Base-by-base conservation (phyloP, 306 rosid genomes). In the Gillenia trifoliata region DNA sequence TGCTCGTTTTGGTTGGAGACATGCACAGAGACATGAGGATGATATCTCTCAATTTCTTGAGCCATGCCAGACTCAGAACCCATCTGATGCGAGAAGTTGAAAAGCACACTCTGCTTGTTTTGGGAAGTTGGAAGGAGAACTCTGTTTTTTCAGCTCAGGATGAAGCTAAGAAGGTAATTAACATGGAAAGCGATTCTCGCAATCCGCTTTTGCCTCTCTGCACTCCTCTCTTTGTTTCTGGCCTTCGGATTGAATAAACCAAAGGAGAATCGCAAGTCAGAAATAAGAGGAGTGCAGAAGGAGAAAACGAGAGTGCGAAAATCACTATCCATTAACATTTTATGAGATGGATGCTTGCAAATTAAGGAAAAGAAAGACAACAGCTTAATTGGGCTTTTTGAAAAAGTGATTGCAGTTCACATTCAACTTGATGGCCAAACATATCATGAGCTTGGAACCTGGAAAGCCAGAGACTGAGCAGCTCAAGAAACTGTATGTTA, bases 1-100 rank as follows among this genome's bases (percentile, higher is more conserved):
- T 95, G 99, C 64, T 95, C 83, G 99, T 95, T n/a, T 56, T 92
- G 3, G 99, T 92, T 13, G 99, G 99, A 16, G 99, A 95, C 92
- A 95, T 95, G 99, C 99, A 95, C 25, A 88, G 92, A 78, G 93
- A 90, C 66, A 92, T 95, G 99, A 82, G 99, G 73, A 79, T 66
- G 40, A 92, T 95, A 25, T 88, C 99, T 0, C 91, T 95, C 66
- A 95, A 95, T 64, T 95, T 92, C 75, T 81, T 95, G 41, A 90
- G 98, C 83, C 93, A 87, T 68, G 88, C 92, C 68, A 85, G 96
- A 49, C 96, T 95, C 34, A 87, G 87, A 69, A 88, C 90, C 41
- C 86, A 84, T 69, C 79, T 95, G 2, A 66, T 95, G 66, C 86
- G 76, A 78, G 99, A 95, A 28, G 96, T 90, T 12, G 97, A 92